Evolutionary conservation across 129 eudicot species (phyloP).

Genomic region (Flaveria brownii): DNA sequence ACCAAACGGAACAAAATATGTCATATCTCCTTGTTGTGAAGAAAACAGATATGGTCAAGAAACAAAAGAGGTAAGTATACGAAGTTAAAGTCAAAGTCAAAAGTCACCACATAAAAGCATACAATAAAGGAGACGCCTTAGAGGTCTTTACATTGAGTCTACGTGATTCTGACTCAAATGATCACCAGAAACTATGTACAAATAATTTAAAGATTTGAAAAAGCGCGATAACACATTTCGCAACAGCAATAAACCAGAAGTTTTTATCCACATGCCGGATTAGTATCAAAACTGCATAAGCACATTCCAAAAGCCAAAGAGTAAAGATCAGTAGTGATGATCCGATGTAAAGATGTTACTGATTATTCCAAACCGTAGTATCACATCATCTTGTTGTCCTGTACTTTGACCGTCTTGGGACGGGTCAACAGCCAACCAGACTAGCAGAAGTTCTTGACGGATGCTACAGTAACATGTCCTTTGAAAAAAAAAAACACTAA

Average conservation of each 20-base stretch:
- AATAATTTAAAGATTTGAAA: too few species aligned
- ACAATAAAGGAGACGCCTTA: constrained; percentile 55
- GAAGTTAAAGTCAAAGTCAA: constrained; percentile 39
- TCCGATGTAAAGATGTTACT: constrained; percentile 75
- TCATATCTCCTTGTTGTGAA: constrained; percentile 24
- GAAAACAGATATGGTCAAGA: constrained; percentile 23
- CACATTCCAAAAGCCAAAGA: constrained; percentile 29
- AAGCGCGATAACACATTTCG: too few species aligned
- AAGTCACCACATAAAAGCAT: constrained; percentile 35
- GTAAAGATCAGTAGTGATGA: constrained; percentile 60
- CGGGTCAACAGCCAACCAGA: constrained; percentile 51
- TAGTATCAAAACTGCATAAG: too few species aligned
- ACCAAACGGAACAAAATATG: constrained; percentile 2
- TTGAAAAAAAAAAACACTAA: constrained; percentile 75
- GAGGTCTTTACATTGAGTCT: constrained; percentile 57
- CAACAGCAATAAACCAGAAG: too few species aligned
- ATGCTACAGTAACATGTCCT: constrained; percentile 84
- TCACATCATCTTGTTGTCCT: constrained; percentile 58
- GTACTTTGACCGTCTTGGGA: constrained; percentile 33
- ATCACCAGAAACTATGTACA: too few species aligned
- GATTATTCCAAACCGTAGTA: constrained; percentile 73
- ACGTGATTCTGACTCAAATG: constrained; percentile 50
- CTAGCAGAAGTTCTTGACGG: constrained; percentile 62
- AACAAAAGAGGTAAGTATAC: constrained; percentile 20
- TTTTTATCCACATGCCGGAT: too few species aligned